Conservation (phyloP, 192 early-diverging fungal genomes). For the Gaertneriomyces semiglobifer region DNA sequence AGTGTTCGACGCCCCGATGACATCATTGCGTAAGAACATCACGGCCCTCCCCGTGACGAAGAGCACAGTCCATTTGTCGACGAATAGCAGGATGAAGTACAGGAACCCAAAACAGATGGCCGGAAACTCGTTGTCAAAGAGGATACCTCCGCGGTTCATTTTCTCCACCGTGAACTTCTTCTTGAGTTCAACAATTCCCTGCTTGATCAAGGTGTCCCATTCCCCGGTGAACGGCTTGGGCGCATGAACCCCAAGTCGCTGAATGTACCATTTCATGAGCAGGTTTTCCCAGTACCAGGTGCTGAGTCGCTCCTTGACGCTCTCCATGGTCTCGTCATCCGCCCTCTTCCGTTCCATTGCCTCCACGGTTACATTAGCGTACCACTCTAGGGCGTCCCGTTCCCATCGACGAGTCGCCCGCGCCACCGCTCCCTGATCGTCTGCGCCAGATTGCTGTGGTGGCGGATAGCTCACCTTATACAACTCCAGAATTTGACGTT, state of each 20-base stretch:
- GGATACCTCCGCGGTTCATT: conserved; percentile 45
- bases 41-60: conserved; percentile 36
- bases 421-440: conserved; percentile 20
- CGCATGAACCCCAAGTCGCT: conserved; percentile 17
- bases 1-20: conserved; percentile 20
- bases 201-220: conserved; percentile 41
- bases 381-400: conserved; percentile 40
- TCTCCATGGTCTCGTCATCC: not conserved
- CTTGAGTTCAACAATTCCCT: conserved; percentile 40
- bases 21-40: conserved; percentile 19
- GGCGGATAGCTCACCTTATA: conserved; percentile 23
- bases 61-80: conserved; percentile 40
- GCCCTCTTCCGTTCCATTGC: conserved; percentile 15
- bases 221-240: conserved; percentile 40
- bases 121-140: conserved; percentile 39
- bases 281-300: conserved; percentile 36
- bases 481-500: conserved; percentile 30
- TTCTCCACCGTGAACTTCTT: conserved; percentile 48
- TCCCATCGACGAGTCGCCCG: conserved; percentile 33
- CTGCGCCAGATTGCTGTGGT: not conserved
- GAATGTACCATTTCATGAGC: conserved; percentile 47
- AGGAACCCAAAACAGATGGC: conserved; percentile 43
- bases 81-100: conserved; percentile 45
- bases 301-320: conserved; percentile 31
- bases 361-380: conserved; percentile 10